A percentile compares a stretch with the other conserved stretches of the same genome.
Conservation (phyloP, 352 stramenopile species). For the Plasmopara muralis region DNA sequence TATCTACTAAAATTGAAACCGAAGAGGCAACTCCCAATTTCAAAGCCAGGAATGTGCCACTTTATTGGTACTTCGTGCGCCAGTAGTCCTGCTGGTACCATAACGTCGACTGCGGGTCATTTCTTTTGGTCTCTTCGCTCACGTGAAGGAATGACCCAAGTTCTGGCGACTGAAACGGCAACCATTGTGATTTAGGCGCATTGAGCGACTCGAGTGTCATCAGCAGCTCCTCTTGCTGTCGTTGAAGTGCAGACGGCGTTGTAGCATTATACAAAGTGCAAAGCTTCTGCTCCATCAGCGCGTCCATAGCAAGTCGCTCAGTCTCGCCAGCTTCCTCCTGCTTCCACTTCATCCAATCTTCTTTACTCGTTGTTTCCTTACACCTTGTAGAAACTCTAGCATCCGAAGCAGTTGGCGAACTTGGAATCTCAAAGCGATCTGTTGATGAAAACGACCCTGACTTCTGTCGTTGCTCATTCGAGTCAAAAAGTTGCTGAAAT, state of each 20-base stretch:
- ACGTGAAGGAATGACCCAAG: constrained; percentile 1
- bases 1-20: neutral
- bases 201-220: constrained; percentile 32
- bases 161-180: constrained; percentile 4
- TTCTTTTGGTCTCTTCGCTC: constrained; percentile 2
- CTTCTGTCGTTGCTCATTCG: constrained; percentile 17
- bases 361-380: neutral
- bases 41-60: neutral
- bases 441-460: constrained; percentile 22
- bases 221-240: constrained; percentile 36
- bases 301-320: constrained; percentile 26
- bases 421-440: constrained; percentile 34
- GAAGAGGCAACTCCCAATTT: too few species aligned
- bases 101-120: constrained; percentile 10
- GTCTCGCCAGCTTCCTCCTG: constrained; percentile 19
- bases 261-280: neutral
- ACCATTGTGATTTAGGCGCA: constrained; percentile 8
- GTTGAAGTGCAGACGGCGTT: constrained; percentile 5
- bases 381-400: constrained; percentile 2
- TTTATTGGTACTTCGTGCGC: constrained; percentile 38
- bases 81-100: constrained; percentile 58
- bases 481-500: constrained; percentile 55
- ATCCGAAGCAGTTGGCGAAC: constrained; percentile 12
- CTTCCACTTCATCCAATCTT: constrained; percentile 8
- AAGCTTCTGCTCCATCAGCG: constrained; percentile 28